Base-by-base conservation (phyloP, 768 basidiomycete species). In the Termitomyces titanicus region DNA sequence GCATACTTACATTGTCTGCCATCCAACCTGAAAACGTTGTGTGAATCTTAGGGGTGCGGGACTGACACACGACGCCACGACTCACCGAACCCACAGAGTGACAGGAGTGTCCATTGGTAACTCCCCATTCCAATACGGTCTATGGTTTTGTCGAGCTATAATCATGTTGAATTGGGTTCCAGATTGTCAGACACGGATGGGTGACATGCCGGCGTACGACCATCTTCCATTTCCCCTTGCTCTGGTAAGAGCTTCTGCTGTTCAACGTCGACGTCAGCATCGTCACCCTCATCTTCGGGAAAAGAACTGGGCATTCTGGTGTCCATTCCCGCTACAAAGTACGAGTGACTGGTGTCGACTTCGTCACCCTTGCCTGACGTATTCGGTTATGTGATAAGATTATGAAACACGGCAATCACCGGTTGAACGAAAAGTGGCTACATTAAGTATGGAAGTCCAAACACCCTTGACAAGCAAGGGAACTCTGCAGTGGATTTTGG, bases 71-170 rank as follows among this genome's bases (percentile, higher is more conserved):
- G 34, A 18, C 34, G 12, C 22, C 12, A 43, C 29, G 1, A 74
- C 90, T 67, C 73, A 93, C 92, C 91, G 60, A 92, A 89, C 42
- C 93, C 93, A 74, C 94, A 96, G 11, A 95, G 71, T 17, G 88
- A 89, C 43, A 94, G 64, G 39, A 92, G 69, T 5, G 82, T 82
- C 90, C 89, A 92, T 63, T 94, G 92, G 61, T 92, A 93, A 52
- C 80, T 86, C 67, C 91, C 92, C 92, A 96, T 92, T 27, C 92
- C 93, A 64, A 95, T 94, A 38, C 84, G 80, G 66, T 94, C 92
- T 69, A 95, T 92, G 1, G 93, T 94, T 64, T 77, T 88, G 72
- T 95, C 93, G 25, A 95, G 76, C 63, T 71, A 58, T 24, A 46
- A 56, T 55, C 29, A 27, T 25, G 17, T 51, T 58, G 34, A 29